Evolutionary conservation across 208 protist genomes (phyloP).

Genomic region (Angomonas deanei): DNA sequence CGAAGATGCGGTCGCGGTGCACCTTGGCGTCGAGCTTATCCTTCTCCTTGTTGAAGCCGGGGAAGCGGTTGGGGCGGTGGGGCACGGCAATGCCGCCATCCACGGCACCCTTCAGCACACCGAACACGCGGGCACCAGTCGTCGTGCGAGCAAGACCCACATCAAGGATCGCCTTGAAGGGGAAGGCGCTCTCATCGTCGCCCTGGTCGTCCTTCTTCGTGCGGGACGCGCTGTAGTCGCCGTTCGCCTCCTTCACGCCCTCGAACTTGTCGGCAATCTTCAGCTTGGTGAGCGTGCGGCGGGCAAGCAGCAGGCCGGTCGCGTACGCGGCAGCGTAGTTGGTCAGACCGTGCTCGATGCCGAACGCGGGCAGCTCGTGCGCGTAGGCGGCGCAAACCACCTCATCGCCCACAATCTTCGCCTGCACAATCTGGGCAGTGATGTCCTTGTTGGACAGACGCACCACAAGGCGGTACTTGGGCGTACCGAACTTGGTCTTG

Average conservation of each 20-base stretch:
- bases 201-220: slow-evolving; percentile 77
- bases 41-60: slow-evolving; percentile 92
- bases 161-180: slow-evolving; percentile 26
- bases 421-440: slow-evolving; percentile 95
- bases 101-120: slow-evolving; percentile 93
- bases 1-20: slow-evolving; percentile 95
- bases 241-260: slow-evolving; percentile 89
- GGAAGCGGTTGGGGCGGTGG: slow-evolving; percentile 95
- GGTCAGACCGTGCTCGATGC: slow-evolving; percentile 95
- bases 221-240: slow-evolving; percentile 71
- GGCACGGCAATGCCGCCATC: slow-evolving; percentile 98
- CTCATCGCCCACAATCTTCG: slow-evolving; percentile 95
- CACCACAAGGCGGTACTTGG: slow-evolving; percentile 98
- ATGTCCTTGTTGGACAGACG: slow-evolving; percentile 97
- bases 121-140: slow-evolving; percentile 95
- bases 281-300: slow-evolving; percentile 95
- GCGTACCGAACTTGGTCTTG: slow-evolving; percentile 98
- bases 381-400: slow-evolving; percentile 94
- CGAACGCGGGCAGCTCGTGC: slow-evolving; percentile 96
- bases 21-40: slow-evolving; percentile 89
- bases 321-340: slow-evolving; percentile 98
- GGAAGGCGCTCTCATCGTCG: slow-evolving; percentile 84
- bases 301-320: slow-evolving; percentile 97
- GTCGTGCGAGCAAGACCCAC: slow-evolving; percentile 79
- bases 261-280: slow-evolving; percentile 92